These are phyloP conservation scores for Pleurotus platypus DNA, from an alignment of 768 basidiomycete species.

Conservation along the genomic window DNA sequence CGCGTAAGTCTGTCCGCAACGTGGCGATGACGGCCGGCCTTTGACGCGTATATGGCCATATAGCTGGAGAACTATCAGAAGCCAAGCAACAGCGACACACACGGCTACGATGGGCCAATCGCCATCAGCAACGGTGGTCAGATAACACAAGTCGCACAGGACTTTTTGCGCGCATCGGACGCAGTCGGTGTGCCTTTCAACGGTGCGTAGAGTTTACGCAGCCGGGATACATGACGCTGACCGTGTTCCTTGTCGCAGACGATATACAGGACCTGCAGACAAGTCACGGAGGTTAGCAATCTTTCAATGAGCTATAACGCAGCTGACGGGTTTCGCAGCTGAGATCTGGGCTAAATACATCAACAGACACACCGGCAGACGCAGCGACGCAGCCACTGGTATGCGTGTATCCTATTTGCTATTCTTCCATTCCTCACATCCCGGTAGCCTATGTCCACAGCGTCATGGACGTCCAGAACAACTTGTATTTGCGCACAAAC, in stretches of 20 bases:
- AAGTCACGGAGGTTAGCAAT: background rate
- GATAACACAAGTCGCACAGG: conserved; percentile 60
- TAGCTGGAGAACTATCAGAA: conserved; percentile 78
- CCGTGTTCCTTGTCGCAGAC: conserved; percentile 29
- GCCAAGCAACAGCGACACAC: conserved; percentile 60
- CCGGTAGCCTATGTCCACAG: conserved; percentile 63
- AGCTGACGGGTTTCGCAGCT: conserved; percentile 41
- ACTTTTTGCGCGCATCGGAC: conserved; percentile 64
- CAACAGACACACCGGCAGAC: conserved; percentile 68
- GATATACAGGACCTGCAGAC: conserved; percentile 50
- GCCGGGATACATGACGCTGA: background rate
- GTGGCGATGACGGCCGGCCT: background rate
- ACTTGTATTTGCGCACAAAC: conserved; percentile 64
- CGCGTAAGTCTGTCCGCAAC: conserved; percentile 30
- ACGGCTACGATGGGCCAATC: conserved; percentile 73
- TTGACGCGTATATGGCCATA: conserved; percentile 24
- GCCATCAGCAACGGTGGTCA: conserved; percentile 70
- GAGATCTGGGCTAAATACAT: conserved; percentile 80
- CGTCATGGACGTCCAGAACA: conserved; percentile 65
- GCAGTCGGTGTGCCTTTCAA: conserved; percentile 61
- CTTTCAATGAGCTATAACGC: conserved; percentile 24
- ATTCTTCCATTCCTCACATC: background rate
- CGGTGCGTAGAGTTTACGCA: conserved; percentile 34
- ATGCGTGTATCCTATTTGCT: conserved; percentile 6
- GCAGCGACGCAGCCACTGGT: conserved; percentile 71